Conservation (phyloP, 2,329 filamentous ascomycete genomes). For the Hortaea sp. region DNA sequence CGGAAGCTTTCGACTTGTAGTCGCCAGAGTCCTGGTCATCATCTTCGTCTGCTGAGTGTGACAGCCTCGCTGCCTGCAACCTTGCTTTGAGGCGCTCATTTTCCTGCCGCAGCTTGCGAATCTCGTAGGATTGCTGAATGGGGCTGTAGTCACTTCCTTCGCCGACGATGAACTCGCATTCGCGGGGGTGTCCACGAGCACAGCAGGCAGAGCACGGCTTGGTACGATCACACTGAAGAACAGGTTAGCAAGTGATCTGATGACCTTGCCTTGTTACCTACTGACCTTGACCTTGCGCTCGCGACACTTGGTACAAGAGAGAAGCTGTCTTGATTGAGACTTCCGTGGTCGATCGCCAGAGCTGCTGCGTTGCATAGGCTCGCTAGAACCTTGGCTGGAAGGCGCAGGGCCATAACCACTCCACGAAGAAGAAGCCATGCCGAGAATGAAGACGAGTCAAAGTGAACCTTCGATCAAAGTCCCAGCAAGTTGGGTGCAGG, state of each 20-base stretch:
- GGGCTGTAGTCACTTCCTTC: conserved; percentile 38
- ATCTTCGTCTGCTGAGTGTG: conserved; percentile 28
- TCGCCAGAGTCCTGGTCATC: conserved; percentile 24
- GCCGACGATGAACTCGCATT: conserved; percentile 36
- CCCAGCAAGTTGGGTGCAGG: conserved; percentile 10
- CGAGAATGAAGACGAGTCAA: not conserved
- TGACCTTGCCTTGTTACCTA: not conserved
- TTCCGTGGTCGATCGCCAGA: conserved; percentile 27
- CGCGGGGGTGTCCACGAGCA: conserved; percentile 36
- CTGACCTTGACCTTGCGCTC: conserved; percentile 40
- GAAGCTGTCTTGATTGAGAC: conserved; percentile 33
- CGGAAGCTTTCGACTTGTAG: conserved; percentile 14
- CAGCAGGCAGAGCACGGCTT: conserved; percentile 41
- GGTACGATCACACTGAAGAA: conserved; percentile 36
- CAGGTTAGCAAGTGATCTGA: conserved; percentile 3
- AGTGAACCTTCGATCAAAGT: not conserved
- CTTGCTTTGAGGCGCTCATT: conserved; percentile 36
- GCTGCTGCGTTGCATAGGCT: conserved; percentile 10
- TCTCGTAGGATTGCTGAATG: conserved; percentile 39
- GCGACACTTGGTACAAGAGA: conserved; percentile 40
- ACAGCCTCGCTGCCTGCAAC: conserved; percentile 23
- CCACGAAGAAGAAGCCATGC: conserved; percentile 21
- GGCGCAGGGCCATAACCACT: conserved; percentile 17
- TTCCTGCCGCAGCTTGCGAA: conserved; percentile 36
- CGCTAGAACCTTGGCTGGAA: conserved; percentile 9